phyloP scores from a whole-genome alignment of 805 yeast genomes.

The Pichia thaimueangensis region DNA sequence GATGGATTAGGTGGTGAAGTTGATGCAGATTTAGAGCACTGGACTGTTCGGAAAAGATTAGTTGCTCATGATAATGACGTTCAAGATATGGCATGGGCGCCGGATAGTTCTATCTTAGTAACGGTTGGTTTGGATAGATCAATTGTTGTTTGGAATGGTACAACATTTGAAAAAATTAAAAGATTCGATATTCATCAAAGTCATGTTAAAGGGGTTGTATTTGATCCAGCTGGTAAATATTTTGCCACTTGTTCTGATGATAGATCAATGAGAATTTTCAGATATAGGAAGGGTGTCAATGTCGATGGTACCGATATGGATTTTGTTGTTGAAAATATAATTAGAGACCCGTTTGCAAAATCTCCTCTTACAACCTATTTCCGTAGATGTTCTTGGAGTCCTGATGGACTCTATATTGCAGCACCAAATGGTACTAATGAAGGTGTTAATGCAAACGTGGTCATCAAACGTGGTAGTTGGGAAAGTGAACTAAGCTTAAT shows the following conservation, averaged over 20 bases:
- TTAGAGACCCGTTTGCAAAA: slow-evolving; percentile 76
- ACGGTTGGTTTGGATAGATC: slow-evolving; percentile 93
- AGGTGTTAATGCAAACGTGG: slow-evolving; percentile 67
- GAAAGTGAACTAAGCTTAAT: slow-evolving; percentile 65
- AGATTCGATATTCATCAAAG: slow-evolving; percentile 90
- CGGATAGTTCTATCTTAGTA: slow-evolving; percentile 83
- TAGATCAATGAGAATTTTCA: slow-evolving; percentile 78
- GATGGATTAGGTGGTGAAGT: slow-evolving; percentile 43
- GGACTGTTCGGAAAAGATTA: slow-evolving; percentile 88
- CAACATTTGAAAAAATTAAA: slow-evolving; percentile 83
- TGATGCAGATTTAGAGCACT: slow-evolving; percentile 73
- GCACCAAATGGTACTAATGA: slow-evolving; percentile 84
- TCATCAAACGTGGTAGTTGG: slow-evolving; percentile 76
- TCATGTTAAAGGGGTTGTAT: slow-evolving; percentile 92
- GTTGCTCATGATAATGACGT: slow-evolving; percentile 98
- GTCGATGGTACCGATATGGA: slow-evolving; percentile 62
- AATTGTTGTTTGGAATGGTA: slow-evolving; percentile 89
- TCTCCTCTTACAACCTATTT: slow-evolving; percentile 92
- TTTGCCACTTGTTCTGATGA: slow-evolving; percentile 97
- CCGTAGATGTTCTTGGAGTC: slow-evolving; percentile 81
- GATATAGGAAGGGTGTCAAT: slow-evolving; percentile 66
- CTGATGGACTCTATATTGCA: slow-evolving; percentile 83
- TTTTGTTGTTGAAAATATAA: slow-evolving; percentile 79
- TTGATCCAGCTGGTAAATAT: slow-evolving; percentile 97
- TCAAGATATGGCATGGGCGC: slow-evolving; percentile 97